Evolutionary conservation across 208 protist species (phyloP).

Genomic region (Wallacemonas sp.): DNA sequence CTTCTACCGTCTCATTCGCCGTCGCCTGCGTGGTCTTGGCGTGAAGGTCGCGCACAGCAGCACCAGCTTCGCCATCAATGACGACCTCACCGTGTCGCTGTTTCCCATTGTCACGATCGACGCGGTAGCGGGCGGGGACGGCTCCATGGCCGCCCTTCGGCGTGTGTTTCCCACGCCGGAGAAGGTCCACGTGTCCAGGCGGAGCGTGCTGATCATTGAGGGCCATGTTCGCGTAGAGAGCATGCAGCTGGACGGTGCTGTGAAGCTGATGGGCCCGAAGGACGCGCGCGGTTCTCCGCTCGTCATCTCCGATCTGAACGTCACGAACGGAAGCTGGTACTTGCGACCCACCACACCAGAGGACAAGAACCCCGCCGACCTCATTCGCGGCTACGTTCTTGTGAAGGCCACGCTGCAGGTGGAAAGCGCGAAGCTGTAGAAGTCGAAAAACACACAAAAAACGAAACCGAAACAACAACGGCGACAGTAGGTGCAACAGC

Average conservation of each 20-base stretch:
- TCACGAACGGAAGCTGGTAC: constrained; percentile 60
- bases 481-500: background rate
- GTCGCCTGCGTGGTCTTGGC: constrained; percentile 57
- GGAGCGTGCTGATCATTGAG: constrained; percentile 76
- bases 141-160: constrained; percentile 33
- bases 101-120: constrained; percentile 61
- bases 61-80: constrained; percentile 19
- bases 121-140: constrained; percentile 16
- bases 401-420: constrained; percentile 37
- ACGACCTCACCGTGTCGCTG: constrained; percentile 17
- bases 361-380: constrained; percentile 28
- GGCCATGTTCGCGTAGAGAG: constrained; percentile 75
- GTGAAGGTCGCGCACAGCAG: constrained; percentile 23
- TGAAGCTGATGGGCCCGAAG: constrained; percentile 58
- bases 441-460: background rate
- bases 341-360: constrained; percentile 28
- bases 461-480: background rate
- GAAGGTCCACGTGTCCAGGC: constrained; percentile 45
- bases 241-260: constrained; percentile 63
- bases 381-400: constrained; percentile 83
- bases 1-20: constrained; percentile 69
- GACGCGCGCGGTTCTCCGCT: constrained; percentile 26
- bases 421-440: constrained; percentile 34
- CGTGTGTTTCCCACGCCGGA: constrained; percentile 59
- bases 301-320: constrained; percentile 40